Evolutionary conservation across 192 early-diverging fungal genomes (phyloP), one percentile per base, ranked within the genome.

Genomic region (Geosiphon pyriformis): DNA sequence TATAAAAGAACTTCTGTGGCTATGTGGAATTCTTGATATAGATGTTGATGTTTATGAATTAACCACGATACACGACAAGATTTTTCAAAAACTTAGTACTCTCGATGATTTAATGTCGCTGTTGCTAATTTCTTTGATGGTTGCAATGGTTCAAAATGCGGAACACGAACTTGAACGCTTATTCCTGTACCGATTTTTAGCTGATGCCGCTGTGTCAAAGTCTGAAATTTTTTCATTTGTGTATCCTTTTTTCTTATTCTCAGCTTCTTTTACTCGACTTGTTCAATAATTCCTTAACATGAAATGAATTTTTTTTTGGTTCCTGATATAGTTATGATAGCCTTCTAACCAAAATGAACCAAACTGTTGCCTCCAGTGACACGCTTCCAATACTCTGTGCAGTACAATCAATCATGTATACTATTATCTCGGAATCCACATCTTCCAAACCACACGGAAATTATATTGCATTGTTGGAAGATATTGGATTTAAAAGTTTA

Each of bases 121-220:
- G 27, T 70, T 91, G 52, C 68, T 88, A 31, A 70, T 87, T 25
- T 83, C 87, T 1, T 66, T 90, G 72, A 72, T 91, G 72, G 85
- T 84, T 23, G 81, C 83, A 10, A 79, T 91, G 75, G 72, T 93
- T 42, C 80, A 92, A 50, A 82, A 78, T 55, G 78, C 88, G 0
- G 89, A 93, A 59, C 82, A 78, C 23, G 90, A 91, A 61, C 68
- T 78, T 11, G 91, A 93, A 77, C 71, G 79, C 20, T 47, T 87
- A 32, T 90, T 87, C 65, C 74, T 93, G 20, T 93, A 92, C 54
- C 84, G 84, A 2, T 83, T 89, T 70, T 69, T 93, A 25, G 84
- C 89, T 32, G 90, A 93, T 72, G 85, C 85, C 48, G 85, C 91
- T 0, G 72, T 78, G n/a, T 70, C 81, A 17, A 75, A 83, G 20